These are phyloP conservation scores for Globisporangium carolinianum DNA, from an alignment of 352 stramenopile genomes.

Conservation along the genomic window DNA sequence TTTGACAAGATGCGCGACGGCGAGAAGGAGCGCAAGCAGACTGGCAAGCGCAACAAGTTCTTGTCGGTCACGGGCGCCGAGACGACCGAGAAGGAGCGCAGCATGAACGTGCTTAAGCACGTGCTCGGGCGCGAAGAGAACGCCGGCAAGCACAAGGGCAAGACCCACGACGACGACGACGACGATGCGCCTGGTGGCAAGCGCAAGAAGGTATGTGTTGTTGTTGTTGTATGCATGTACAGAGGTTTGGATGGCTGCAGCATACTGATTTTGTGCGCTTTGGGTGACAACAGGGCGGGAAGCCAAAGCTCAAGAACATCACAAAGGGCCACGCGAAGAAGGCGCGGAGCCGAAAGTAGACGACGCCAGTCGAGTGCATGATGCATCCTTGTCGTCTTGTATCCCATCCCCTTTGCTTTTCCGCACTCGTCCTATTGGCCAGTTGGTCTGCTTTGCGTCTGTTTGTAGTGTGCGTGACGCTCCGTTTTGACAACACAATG, in stretches of 20 bases:
- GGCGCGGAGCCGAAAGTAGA: slow-evolving; percentile 45
- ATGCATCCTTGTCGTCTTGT: too few species aligned
- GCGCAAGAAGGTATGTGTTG: slow-evolving; percentile 40
- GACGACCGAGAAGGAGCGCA: slow-evolving; percentile 73
- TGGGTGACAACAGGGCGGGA: slow-evolving; percentile 11
- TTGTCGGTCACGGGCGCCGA: slow-evolving; percentile 64
- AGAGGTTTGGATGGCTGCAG: too few species aligned
- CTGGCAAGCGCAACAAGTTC: slow-evolving; percentile 82
- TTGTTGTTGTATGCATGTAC: background rate
- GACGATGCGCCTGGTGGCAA: slow-evolving; percentile 40
- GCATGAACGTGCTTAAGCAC: slow-evolving; percentile 69
- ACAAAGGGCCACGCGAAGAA: slow-evolving; percentile 69
- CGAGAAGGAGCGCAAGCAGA: slow-evolving; percentile 86
- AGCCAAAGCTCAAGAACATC: slow-evolving; percentile 61
- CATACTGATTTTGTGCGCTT: background rate
- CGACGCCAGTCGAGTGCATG: too few species aligned
- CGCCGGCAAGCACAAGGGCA: slow-evolving; percentile 66
- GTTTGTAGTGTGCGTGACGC: too few species aligned
- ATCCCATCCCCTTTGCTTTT: too few species aligned
- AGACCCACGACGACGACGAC: slow-evolving; percentile 43
- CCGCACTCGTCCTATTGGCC: too few species aligned
- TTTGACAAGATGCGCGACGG: slow-evolving; percentile 93
- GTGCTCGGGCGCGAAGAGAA: slow-evolving; percentile 76
- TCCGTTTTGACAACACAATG: too few species aligned
- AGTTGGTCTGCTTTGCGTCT: too few species aligned